Evolutionary conservation across 139 green algal species (phyloP).

Genomic region (Chlamydomonas schloesseri): DNA sequence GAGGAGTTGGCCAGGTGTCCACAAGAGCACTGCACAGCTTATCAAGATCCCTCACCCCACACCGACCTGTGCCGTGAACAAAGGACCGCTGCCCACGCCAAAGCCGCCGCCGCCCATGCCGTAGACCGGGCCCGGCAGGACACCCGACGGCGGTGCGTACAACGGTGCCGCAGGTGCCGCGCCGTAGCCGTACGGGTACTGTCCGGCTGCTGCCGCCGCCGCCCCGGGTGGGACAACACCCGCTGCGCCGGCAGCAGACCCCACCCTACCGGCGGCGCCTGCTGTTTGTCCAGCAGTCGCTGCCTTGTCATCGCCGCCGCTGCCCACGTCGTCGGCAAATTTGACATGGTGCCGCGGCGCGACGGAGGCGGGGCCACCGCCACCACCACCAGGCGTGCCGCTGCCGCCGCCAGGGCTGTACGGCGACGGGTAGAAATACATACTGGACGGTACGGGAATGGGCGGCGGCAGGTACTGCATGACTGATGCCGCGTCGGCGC

Average conservation of each 20-base stretch:
- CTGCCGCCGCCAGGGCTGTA: too few relatives aligned
- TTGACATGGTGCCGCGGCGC: constrained; percentile 14
- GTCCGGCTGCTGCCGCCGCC: too few relatives aligned
- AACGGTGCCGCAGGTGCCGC: too few relatives aligned
- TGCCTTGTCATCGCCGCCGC: neutral
- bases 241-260: too few relatives aligned
- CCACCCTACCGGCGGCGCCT: neutral
- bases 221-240: too few relatives aligned
- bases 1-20: too few relatives aligned
- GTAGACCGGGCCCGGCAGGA: neutral
- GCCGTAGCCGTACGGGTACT: too few relatives aligned
- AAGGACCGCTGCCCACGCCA: neutral
- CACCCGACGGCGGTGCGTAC: too few relatives aligned
- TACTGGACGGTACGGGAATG: constrained; percentile 11
- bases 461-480: constrained; percentile 41
- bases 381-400: neutral
- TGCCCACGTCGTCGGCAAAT: neutral
- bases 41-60: too few relatives aligned
- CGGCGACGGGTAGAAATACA: constrained; percentile 11
- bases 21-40: too few relatives aligned
- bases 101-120: constrained; percentile 14
- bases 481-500: neutral
- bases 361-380: neutral
- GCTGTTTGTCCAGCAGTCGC: neutral
- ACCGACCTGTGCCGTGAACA: constrained; percentile 25